A percentile compares a stretch with the other conserved stretches of the same genome.
Conservation (phyloP, 2,329 filamentous ascomycete species). For the Pseudogymnoascus sp. region DNA sequence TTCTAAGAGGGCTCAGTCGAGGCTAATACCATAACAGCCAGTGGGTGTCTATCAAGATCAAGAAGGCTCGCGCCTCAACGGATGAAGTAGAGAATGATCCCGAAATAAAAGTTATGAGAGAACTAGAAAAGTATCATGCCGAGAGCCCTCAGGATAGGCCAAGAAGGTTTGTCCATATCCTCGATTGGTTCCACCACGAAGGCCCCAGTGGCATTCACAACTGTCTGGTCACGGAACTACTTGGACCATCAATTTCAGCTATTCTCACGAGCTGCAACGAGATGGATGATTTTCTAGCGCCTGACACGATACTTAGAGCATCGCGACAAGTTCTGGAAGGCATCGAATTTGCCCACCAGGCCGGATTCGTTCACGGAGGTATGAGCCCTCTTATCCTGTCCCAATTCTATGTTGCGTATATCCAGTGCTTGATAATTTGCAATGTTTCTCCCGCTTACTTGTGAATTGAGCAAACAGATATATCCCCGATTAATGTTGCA, state of each 20-base stretch:
- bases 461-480: neutral
- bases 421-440: neutral
- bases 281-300: neutral
- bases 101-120: neutral
- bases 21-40: neutral
- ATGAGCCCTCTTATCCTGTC: neutral
- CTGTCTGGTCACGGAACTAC: constrained; percentile 34
- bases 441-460: neutral
- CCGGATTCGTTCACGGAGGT: neutral
- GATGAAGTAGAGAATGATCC: neutral
- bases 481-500: neutral
- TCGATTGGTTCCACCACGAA: constrained; percentile 31
- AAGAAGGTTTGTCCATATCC: constrained; percentile 29
- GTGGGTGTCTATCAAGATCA: constrained; percentile 17
- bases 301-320: neutral
- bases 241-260: neutral
- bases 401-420: neutral
- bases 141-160: constrained; percentile 11
- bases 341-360: neutral
- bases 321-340: neutral
- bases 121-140: neutral
- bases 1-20: neutral
- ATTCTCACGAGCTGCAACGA: too few species aligned
- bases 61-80: constrained; percentile 6
- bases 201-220: constrained; percentile 39